These are phyloP conservation scores for Scutellospora calospora DNA, from an alignment of 371 early-diverging fungal species.

Conservation along the genomic window DNA sequence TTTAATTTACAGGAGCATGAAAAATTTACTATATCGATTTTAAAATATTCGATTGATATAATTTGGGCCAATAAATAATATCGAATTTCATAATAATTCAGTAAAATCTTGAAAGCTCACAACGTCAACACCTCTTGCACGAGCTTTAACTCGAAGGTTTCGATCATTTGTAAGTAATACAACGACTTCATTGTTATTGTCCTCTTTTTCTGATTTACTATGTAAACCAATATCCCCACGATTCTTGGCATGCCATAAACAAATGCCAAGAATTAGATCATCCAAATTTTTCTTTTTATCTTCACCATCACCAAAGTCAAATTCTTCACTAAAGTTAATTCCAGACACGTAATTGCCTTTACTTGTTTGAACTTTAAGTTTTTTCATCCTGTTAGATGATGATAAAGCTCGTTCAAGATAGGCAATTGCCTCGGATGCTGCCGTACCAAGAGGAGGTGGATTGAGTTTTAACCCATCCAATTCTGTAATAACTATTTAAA, in stretches of 20 bases:
- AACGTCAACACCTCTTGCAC: constrained; percentile 69
- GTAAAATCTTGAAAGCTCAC: constrained; percentile 51
- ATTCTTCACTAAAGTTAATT: constrained; percentile 70
- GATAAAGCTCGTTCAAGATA: constrained; percentile 58
- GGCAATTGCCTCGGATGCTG: constrained; percentile 60
- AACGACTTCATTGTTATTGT: constrained; percentile 44
- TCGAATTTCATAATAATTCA: constrained; percentile 6
- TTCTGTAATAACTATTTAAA: constrained; percentile 65
- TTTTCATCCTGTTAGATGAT: constrained; percentile 44
- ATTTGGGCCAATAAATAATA: no score
- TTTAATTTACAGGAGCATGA: no score
- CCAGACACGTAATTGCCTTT: constrained; percentile 71
- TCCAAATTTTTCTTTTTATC: constrained; percentile 72
- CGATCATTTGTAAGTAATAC: constrained; percentile 73
- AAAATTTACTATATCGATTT: no score
- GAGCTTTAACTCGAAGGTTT: constrained; percentile 72
- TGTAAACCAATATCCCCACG: constrained; percentile 44
- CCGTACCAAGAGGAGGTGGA: constrained; percentile 62
- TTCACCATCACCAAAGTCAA: constrained; percentile 59
- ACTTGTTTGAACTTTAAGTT: constrained; percentile 67
- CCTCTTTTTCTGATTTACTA: neutral
- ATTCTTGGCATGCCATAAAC: constrained; percentile 62
- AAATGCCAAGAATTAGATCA: constrained; percentile 69
- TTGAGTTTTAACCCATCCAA: constrained; percentile 69
- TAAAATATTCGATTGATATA: no score